Percentiles rank a stretch among this genome's conserved stretches.
These are phyloP conservation scores for Pelargonium citronellum DNA, from an alignment of 441 rosid genomes.

Conservation along the genomic window DNA sequence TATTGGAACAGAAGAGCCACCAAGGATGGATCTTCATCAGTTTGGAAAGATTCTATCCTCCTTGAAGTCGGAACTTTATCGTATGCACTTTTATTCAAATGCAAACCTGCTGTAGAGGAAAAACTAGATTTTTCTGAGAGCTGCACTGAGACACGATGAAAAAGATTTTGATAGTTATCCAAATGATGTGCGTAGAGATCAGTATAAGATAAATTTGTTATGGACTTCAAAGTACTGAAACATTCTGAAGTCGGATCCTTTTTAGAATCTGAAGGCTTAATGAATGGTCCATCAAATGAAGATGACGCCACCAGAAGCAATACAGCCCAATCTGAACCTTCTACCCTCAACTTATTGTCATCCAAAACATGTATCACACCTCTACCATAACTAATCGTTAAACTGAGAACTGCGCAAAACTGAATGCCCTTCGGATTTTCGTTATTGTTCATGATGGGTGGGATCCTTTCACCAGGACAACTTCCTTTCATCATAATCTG, in stretches of 20 bases:
- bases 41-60: conserved; percentile 22
- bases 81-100: neutral
- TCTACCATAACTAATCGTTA: conserved; percentile 19
- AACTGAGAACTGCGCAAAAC: conserved; percentile 20
- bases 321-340: conserved; percentile 23
- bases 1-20: conserved; percentile 25
- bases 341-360: conserved; percentile 23
- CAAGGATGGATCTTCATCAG: conserved; percentile 28
- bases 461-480: conserved; percentile 25
- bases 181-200: conserved; percentile 24
- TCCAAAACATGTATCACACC: conserved; percentile 15
- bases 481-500: conserved; percentile 23
- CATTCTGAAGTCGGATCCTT: conserved; percentile 19
- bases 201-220: conserved; percentile 17
- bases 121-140: conserved; percentile 16
- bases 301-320: conserved; percentile 22
- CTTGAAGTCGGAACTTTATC: conserved; percentile 19
- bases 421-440: conserved; percentile 18
- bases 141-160: conserved; percentile 22
- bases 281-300: conserved; percentile 23
- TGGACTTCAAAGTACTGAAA: conserved; percentile 13
- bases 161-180: conserved; percentile 26
- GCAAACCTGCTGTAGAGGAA: neutral
- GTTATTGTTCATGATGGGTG: conserved; percentile 8
- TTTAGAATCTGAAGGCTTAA: conserved; percentile 21